Conservation (phyloP, 176 grass and related monocot genomes). For the Puya raimondii region DNA sequence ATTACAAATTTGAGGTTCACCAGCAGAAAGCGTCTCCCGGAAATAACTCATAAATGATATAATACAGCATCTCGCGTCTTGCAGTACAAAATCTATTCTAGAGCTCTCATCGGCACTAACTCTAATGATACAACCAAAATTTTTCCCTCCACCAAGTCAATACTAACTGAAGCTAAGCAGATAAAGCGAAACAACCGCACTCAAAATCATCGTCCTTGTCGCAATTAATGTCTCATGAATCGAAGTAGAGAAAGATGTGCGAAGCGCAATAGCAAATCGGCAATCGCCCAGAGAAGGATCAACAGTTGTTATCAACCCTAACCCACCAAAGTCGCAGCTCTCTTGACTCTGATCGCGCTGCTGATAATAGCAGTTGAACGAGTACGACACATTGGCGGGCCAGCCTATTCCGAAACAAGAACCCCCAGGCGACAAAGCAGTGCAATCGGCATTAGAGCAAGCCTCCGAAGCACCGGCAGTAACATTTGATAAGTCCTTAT, state of each 20-base stretch:
- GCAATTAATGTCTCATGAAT: conserved; percentile 15
- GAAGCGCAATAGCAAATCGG: conserved; percentile 54
- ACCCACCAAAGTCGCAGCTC: conserved; percentile 60
- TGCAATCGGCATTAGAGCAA: conserved; percentile 69
- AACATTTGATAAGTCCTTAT: conserved; percentile 59
- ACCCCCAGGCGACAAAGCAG: conserved; percentile 54
- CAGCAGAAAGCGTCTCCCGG: no score
- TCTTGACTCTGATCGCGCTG: conserved; percentile 65
- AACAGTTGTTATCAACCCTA: conserved; percentile 80
- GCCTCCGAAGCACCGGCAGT: conserved; percentile 44
- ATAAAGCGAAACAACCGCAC: conserved; percentile 10
- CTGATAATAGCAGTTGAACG: conserved; percentile 90
- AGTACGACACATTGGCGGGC: conserved; percentile 86
- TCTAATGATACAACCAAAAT: neutral
- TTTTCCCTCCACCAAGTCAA: neutral
- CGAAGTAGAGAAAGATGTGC: conserved; percentile 34
- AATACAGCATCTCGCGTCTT: neutral
- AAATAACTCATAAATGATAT: neutral
- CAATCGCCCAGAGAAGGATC: conserved; percentile 79
- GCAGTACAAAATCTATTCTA: neutral
- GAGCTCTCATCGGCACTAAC: neutral
- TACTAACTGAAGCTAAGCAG: neutral
- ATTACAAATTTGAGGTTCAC: neutral
- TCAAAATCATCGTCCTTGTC: conserved; percentile 19
- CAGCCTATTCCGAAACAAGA: conserved; percentile 61